Conservation (phyloP, 2,329 filamentous ascomycete species). For the Byssoonygena ceratinophila region DNA sequence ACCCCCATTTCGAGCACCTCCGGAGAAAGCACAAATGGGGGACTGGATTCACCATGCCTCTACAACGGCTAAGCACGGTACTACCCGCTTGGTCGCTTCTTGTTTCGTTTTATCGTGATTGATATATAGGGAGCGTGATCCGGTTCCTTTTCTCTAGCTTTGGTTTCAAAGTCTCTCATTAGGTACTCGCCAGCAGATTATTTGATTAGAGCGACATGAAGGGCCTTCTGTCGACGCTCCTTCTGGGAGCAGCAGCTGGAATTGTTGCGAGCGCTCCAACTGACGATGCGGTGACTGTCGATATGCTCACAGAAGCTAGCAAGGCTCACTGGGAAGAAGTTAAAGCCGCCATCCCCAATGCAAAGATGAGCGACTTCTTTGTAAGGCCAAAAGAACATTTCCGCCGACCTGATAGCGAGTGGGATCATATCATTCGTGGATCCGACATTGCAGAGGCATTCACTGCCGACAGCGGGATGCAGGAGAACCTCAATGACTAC, state of each 20-base stretch:
- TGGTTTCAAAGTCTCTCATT: not conserved
- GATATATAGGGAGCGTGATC: no score
- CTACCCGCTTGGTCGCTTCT: not conserved
- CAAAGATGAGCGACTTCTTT: slow-evolving; percentile 58
- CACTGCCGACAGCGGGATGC: slow-evolving; percentile 60
- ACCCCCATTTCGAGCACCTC: no score
- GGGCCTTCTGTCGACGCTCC: slow-evolving; percentile 12
- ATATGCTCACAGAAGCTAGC: slow-evolving; percentile 51
- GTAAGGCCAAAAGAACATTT: slow-evolving; percentile 72
- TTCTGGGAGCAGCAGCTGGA: slow-evolving; percentile 10
- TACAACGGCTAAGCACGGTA: not conserved
- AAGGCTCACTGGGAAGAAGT: slow-evolving; percentile 83
- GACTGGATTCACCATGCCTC: not conserved
- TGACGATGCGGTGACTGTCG: not conserved
- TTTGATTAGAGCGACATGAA: slow-evolving; percentile 8
- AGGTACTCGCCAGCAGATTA: not conserved
- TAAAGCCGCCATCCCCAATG: slow-evolving; percentile 68
- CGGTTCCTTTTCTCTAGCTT: not conserved
- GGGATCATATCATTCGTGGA: slow-evolving; percentile 85
- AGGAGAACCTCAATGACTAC: slow-evolving; percentile 60
- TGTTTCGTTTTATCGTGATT: not conserved
- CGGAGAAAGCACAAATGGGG: not conserved
- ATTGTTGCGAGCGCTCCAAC: slow-evolving; percentile 1
- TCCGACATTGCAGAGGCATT: slow-evolving; percentile 73
- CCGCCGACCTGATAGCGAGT: slow-evolving; percentile 67